Evolutionary conservation across 441 rosid species (phyloP).

Genomic region (Theobroma grandiflorum): DNA sequence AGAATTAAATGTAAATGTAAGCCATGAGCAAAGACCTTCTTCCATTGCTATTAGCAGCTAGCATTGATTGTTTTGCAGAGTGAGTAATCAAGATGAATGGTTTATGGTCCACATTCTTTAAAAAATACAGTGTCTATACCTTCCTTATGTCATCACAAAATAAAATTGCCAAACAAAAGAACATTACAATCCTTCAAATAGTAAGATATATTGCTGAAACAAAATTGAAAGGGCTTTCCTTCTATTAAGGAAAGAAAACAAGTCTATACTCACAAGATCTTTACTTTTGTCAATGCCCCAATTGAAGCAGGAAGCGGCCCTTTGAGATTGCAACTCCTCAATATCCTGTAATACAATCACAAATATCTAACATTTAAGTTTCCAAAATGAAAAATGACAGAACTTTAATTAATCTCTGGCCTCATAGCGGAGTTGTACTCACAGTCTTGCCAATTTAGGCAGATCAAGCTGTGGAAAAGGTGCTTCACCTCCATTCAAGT

Average conservation of each 20-base stretch:
- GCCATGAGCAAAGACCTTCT: too few relatives aligned
- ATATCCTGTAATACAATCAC: conserved; percentile 37
- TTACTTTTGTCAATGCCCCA: conserved; percentile 18
- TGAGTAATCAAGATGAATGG: not conserved
- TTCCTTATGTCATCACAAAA: not conserved
- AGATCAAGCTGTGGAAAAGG: conserved; percentile 49
- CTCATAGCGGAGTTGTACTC: conserved; percentile 27
- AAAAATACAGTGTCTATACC: not conserved
- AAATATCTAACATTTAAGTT: too few relatives aligned
- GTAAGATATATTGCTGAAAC: not conserved
- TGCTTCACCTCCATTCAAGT: conserved; percentile 48
- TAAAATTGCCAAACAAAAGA: too few relatives aligned
- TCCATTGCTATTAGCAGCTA: too few relatives aligned
- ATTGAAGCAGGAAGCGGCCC: conserved; percentile 45
- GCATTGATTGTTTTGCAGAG: not conserved
- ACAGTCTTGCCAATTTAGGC: conserved; percentile 42
- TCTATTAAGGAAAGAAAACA: not conserved
- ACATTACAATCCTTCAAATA: not conserved
- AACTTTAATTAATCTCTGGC: too few relatives aligned
- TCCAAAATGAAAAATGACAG: too few relatives aligned
- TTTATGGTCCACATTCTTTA: not conserved
- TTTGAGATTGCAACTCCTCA: conserved; percentile 48
- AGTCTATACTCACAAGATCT: conserved; percentile 46
- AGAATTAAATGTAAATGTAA: not conserved
- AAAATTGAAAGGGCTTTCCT: not conserved